Percentiles rank a stretch among this genome's conserved stretches.
phyloP scores from a whole-genome alignment of 2,329 filamentous ascomycete species.

The Elsinoe perseae region DNA sequence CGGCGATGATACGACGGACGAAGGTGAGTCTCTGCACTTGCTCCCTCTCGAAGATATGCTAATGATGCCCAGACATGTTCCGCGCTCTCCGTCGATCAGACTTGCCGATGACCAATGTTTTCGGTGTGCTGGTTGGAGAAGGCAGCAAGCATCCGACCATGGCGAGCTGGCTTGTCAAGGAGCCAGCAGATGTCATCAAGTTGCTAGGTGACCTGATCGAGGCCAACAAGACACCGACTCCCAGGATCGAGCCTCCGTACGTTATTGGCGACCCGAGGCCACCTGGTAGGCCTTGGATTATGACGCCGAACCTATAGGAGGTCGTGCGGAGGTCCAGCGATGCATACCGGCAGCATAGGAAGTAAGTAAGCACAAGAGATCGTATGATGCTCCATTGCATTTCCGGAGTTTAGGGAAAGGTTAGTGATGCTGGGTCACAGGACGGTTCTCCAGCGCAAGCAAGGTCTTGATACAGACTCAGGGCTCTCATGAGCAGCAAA shows the following conservation, averaged over 20 bases:
- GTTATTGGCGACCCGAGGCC: neutral
- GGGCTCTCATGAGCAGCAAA: neutral
- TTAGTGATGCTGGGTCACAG: neutral
- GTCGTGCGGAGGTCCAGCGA: neutral
- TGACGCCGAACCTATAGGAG: neutral
- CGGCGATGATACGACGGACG: slow-evolving; percentile 94
- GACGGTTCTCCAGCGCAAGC: neutral
- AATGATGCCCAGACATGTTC: slow-evolving; percentile 59
- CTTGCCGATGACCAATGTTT: slow-evolving; percentile 60
- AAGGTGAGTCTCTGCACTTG: slow-evolving; percentile 53
- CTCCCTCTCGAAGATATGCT: neutral
- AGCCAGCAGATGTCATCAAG: slow-evolving; percentile 74
- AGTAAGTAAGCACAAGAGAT: neutral
- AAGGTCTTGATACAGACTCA: neutral
- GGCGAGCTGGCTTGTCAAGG: slow-evolving; percentile 81
- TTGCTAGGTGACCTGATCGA: neutral
- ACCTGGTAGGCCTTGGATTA: neutral
- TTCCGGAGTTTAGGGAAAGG: neutral
- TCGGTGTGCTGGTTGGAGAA: slow-evolving; percentile 76
- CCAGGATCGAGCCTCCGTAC: neutral
- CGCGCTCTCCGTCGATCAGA: slow-evolving; percentile 59
- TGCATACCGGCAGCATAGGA: neutral
- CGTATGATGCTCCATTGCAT: neutral
- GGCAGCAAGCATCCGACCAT: slow-evolving; percentile 86
- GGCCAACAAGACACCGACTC: neutral